Evolutionary conservation across 31 red algal species (phyloP), one percentile per base, ranked within the genome.

Genomic region (Odonthalia washingtoniensis): DNA sequence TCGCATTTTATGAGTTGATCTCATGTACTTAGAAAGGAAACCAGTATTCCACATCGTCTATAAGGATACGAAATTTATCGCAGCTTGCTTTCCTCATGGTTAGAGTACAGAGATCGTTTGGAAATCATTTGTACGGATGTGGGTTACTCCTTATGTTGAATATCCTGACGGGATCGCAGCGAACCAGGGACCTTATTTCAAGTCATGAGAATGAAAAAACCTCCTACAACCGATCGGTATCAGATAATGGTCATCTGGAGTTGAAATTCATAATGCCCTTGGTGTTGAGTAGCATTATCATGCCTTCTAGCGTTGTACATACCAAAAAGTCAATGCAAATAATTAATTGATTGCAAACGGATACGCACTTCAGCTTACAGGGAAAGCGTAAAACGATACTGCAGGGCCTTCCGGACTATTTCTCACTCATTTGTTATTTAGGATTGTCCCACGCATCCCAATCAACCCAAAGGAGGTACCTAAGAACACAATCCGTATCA

Each of bases 11-110:
- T 74, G 69, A 9, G 6, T 77, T 34, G 83, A 86, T 70, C 70
- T 77, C 33, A 86, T 86, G 70, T 86, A 24, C 21, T 24, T 86
- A 3, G 30, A 77, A 0, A 0, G 34, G 3, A 17, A 17, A 14
- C 24, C 83, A 16, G 72, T 76, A 17, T 70, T 86, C n/a, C 72
- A 77, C 40, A 32, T 86, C 6, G 70, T 86, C 4, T 70, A 86
- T 53, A 86, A 86, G 16, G 69, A 86, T 70, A 86, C 83, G 9
- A 74, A 77, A 38, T 86, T 86, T 42, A 79, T 18, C 35, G 72
- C 73, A 3, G 72, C 83, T 32, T 31, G 18, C 5, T 74, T 86
- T 38, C 72, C 77, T 26, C 9, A 53, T 18, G 30, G 27, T 14
- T 30, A 86, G 1, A 86, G 30, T 33, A 27, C 66, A 21, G 72